Base-by-base conservation (phyloP, 1,284 basidiomycete species). In the Austroboletus novae-zelandiae region DNA sequence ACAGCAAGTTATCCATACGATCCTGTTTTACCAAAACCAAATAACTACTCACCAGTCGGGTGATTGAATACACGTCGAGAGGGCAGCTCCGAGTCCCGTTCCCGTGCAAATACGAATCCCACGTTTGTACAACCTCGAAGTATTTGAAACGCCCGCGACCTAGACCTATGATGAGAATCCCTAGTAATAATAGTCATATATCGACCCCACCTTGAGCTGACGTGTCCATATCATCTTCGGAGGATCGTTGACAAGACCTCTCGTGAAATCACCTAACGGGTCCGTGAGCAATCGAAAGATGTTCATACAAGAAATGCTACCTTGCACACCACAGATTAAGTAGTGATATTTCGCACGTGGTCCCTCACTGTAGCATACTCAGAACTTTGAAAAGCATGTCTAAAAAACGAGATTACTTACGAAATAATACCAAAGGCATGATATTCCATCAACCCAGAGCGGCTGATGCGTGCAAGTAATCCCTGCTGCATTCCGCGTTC, bases 221-320 rank as follows among this genome's bases (percentile, higher is more conserved):
- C 86, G 79, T 11, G 86, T 89, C 85, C 86, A 89, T 86, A 89
- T n/a, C n/a, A n/a, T n/a, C n/a, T n/a, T n/a, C n/a, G n/a, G n/a
- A n/a, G n/a, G n/a, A n/a, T n/a, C n/a, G n/a, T n/a, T n/a, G n/a
- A n/a, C n/a, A n/a, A n/a, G n/a, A n/a, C n/a, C n/a, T n/a, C n/a
- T n/a, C n/a, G n/a, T n/a, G n/a, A n/a, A n/a, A n/a, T n/a, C n/a
- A n/a, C n/a, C n/a, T n/a, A n/a, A n/a, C n/a, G n/a, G n/a, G n/a
- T n/a, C n/a, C n/a, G n/a, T n/a, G n/a, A n/a, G n/a, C n/a, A n/a
- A n/a, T n/a, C n/a, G n/a, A n/a, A n/a, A n/a, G n/a, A n/a, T n/a
- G n/a, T n/a, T n/a, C n/a, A n/a, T n/a, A n/a, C n/a, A n/a, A n/a
- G n/a, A n/a, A n/a, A n/a, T n/a, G n/a, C n/a, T n/a, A n/a, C n/a